Evolutionary conservation across 1,284 basidiomycete species (phyloP), one percentile per base, ranked within the genome.

Genomic region (Cryptococcus floricola): DNA sequence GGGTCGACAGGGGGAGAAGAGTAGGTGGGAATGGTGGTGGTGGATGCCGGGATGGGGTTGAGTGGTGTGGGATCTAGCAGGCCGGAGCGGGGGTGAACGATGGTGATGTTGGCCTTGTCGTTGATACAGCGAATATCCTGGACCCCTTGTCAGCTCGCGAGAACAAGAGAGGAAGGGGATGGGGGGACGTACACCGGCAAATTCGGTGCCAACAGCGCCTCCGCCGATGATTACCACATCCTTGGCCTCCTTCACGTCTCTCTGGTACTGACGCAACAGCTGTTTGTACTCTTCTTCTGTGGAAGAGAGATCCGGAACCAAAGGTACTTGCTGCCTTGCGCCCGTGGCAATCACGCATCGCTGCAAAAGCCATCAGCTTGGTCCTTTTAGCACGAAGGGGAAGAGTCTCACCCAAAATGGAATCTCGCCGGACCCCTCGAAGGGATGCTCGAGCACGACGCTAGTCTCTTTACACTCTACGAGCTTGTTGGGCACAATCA

Each of bases 141-240:
- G 23, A 23, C 64, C 44, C 75, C 74, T 10, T 34, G 31, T 34
- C 31, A 34, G 5, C 31, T 6, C 31, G 10, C 31, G 10, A 34
- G 31, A 10, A 34, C 31, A 34, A 34, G 10, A 8, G 5, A 10
- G 10, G 31, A 34, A 34, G 31, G 10, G 31, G 31, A 34, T 8
- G 31, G 23, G n/a, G 41, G 31, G 5, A 34, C 41, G n/a, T 42
- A 42, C 41, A 34, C 80, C 80, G 0, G 75, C 74, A 39, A 76
- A 65, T 59, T 81, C 80, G 38, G 80, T 63, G 3, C 80, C 80
- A 27, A 77, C 77, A 1, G 78, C 64, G 5, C 80, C 80, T 46
- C 71, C 78, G n/a, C 77, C 78, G 34, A 78, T 58, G n/a, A 78
- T 54, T 7, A 79, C 61, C 25, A 79, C 54, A 37, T 66, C 70